These are phyloP conservation scores for Coccomyxa sp. DNA, from an alignment of 139 green algal species.

Conservation along the genomic window DNA sequence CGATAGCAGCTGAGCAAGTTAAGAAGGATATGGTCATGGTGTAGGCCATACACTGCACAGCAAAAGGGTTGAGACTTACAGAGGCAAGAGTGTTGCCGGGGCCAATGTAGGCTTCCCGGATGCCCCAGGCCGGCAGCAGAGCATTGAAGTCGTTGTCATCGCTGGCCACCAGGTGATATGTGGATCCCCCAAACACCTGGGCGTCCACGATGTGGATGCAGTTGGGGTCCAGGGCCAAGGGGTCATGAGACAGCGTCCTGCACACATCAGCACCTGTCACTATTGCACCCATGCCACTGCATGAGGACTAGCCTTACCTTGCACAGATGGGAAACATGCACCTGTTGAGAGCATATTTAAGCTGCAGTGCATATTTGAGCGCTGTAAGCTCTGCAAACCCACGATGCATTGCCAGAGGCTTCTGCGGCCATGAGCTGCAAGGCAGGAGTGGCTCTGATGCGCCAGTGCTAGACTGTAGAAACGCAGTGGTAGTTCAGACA, in stretches of 20 bases:
- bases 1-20: neutral
- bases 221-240: neutral
- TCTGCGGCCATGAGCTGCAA: too few species aligned
- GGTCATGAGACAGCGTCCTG: neutral
- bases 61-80: neutral
- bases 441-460: too few species aligned
- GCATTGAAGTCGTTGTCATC: slow-evolving; percentile 1
- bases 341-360: too few species aligned
- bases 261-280: neutral
- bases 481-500: too few species aligned
- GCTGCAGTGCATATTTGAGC: too few species aligned
- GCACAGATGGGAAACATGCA: too few species aligned
- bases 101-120: neutral
- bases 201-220: neutral
- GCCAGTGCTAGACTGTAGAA: too few species aligned
- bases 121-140: neutral
- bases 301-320: too few species aligned
- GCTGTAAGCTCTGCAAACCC: too few species aligned
- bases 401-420: too few species aligned
- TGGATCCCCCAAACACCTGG: neutral
- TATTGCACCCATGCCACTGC: neutral
- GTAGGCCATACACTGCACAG: neutral
- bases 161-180: neutral
- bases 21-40: neutral
- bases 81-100: neutral